Percentiles rank a stretch among this genome's conserved stretches.
These are phyloP conservation scores for Cinnamomum chago DNA, from an alignment of 164 flowering plant species.

Conservation along the genomic window DNA sequence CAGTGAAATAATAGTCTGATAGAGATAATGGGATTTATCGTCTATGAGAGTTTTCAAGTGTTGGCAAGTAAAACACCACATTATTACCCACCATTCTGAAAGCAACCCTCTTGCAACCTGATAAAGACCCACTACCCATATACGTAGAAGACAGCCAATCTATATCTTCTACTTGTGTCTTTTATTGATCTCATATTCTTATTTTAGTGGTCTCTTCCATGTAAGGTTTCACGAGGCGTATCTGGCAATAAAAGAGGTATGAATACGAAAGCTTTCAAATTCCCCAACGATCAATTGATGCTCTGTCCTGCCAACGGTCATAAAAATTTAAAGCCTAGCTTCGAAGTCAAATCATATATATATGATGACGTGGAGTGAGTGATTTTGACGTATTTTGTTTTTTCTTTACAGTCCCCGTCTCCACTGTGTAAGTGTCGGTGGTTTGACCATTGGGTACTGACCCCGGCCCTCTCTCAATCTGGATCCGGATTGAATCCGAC, in stretches of 20 bases:
- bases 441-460: no score
- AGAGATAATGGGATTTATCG: not conserved
- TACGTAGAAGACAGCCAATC: not conserved
- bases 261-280: not conserved
- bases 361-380: not conserved
- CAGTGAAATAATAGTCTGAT: not conserved
- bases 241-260: not conserved
- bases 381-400: no score
- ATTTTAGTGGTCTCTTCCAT: not conserved
- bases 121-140: not conserved
- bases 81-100: not conserved
- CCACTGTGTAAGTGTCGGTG: not conserved
- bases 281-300: not conserved
- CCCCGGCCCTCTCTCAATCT: no score
- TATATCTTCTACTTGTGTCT: not conserved
- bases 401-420: not conserved
- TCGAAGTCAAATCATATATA: not conserved
- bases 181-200: not conserved
- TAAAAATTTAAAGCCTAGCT: not conserved
- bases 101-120: conserved; percentile 3
- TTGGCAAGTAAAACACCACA: not conserved
- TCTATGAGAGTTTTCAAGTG: not conserved
- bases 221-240: not conserved
- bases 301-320: not conserved
- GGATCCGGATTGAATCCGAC: not conserved